Evolutionary conservation across 1,284 basidiomycete species (phyloP), one percentile per base, ranked within the genome.

Genomic region (Tilletia setariae): DNA sequence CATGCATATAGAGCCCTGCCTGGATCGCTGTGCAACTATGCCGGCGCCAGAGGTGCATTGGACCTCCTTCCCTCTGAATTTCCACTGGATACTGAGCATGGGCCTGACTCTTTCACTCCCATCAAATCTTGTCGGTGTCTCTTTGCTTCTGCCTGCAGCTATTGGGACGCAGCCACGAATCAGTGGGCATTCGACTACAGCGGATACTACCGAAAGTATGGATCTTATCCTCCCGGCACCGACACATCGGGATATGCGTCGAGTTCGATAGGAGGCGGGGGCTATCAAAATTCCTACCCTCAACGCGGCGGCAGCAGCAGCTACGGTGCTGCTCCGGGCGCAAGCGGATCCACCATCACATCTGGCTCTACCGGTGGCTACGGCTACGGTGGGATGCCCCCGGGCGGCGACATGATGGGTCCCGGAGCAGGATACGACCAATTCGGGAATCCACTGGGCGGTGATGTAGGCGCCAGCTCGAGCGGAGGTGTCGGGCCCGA

Each of bases 181-280:
- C 73, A 79, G 44, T 80, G 79, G 79, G 77, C 74, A 21, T 82
- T 82, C 49, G 79, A 82, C 68, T 82, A 82, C 69, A 72, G 76
- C 56, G 72, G 70, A 7, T 82, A 76, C 70, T 79, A 81, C 61
- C 67, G 72, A 15, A 66, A 74, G 0, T 76, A 80, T 47, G 78
- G 79, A 30, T 43, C 66, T 19, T 62, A 64, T 64, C 53, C 56
- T 16, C 19, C 63, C 0, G 62, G 42, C 2, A 46, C 42, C n/a
- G 51, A 30, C 43, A 49, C 67, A 21, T 53, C 67, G 30, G 51
- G 64, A 8, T 46, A 70, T 65, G 62, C 70, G 59, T 62, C 76
- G 23, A 32, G 69, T 15, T 65, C 71, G 43, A 66, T 74, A 53
- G 69, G 70, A 49, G 65, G 68, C 56, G 35, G 35, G 35, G 51